Evolutionary conservation across 75 land plant genomes (phyloP), one percentile per base, ranked within the genome.

Genomic region (Cryptomeria japonica): DNA sequence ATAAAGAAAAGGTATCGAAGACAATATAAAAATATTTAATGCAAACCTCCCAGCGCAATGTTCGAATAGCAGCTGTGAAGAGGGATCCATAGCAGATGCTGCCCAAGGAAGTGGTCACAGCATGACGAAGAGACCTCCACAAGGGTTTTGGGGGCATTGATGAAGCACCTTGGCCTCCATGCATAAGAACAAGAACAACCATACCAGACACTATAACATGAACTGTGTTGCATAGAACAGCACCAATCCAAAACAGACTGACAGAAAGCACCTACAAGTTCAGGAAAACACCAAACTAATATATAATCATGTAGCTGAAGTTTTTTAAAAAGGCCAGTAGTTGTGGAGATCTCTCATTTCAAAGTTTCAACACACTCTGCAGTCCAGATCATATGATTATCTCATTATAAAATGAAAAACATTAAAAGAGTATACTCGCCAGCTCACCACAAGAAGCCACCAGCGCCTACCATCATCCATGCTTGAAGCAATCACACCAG

Each of bases 51-150:
- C 98, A 97, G 44, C 98, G 93, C 73, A 97, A 68, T 39, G 97
- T 95, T 28, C 98, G 91, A 39, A 97, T 95, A 19, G 95, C 96
- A 82, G 98, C 98, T 64, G 98, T 97, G 79, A 97, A 95, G 34
- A 97, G 94, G 85, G 98, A 97, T 36, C 98, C 98, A 92, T 97
- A 97, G 89, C 98, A 97, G 76, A 97, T 96, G 90, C 98, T 97
- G 5, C 98, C 98, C 85, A 97, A 91, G 55, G 98, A 97, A 53
- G 98, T 97, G 68, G 96, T 95, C 55, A 93, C 83, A 75, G 98
- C 95, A 92, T 95, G 89, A 15, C 87, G 89, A 31, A 94, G 85
- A 55, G 96, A 91, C 73, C 92, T 92, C 85, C 92, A 37, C 78
- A 95, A 76, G 56, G 96, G 94, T 11, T 91, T 95, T 32, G 93